Percentiles rank a stretch among this genome's conserved stretches.
These are phyloP conservation scores for Larix kaempferi DNA, from an alignment of 75 land plant species.

Conservation along the genomic window DNA sequence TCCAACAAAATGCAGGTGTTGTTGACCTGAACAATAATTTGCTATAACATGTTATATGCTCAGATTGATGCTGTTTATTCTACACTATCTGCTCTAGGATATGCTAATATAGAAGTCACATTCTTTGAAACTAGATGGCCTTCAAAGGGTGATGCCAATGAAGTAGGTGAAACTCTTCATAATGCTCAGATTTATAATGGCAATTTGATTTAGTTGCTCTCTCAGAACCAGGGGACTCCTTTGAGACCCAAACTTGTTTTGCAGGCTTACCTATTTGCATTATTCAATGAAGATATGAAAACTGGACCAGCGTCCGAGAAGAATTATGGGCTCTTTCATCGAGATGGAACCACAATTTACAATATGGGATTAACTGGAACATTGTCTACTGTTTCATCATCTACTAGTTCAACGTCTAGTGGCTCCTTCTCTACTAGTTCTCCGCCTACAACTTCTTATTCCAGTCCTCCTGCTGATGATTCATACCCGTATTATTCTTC, in stretches of 20 bases:
- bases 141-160: conserved; percentile 16
- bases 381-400: neutral
- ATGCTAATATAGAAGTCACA: conserved; percentile 43
- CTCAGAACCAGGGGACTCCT: conserved; percentile 46
- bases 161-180: conserved; percentile 24
- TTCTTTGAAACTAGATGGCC: conserved; percentile 95
- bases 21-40: conserved; percentile 32
- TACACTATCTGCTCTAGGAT: conserved; percentile 59
- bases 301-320: conserved; percentile 55
- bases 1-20: conserved; percentile 41
- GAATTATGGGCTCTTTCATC: conserved; percentile 58
- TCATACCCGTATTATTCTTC: neutral
- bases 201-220: conserved; percentile 33
- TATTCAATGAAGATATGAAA: conserved; percentile 75
- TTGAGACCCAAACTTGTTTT: conserved; percentile 32
- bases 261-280: conserved; percentile 56
- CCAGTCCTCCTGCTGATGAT: neutral
- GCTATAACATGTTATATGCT: conserved; percentile 72
- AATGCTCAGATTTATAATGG: conserved; percentile 46
- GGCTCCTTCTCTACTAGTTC: neutral
- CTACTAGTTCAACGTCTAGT: neutral
- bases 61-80: conserved; percentile 69
- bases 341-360: conserved; percentile 33
- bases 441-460: neutral
- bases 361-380: conserved; percentile 7